These are phyloP conservation scores for Hypoxylon sp. DNA, from an alignment of 2,329 filamentous ascomycete species.

Conservation along the genomic window DNA sequence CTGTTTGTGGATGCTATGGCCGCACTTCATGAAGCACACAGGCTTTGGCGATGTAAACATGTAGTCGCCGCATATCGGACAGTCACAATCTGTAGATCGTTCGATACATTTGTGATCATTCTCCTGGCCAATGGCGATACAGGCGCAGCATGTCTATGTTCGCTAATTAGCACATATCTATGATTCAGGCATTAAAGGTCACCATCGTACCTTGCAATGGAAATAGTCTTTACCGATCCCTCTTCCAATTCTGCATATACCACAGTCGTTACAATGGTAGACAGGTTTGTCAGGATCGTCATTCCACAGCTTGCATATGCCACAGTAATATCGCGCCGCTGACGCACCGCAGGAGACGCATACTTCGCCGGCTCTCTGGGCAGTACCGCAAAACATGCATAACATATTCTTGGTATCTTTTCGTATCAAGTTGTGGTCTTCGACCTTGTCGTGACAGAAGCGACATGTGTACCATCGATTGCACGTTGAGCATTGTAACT, in stretches of 20 bases:
- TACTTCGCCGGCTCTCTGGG: slow-evolving; percentile 82
- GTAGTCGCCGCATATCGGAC: slow-evolving; percentile 95
- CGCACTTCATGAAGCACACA: slow-evolving; percentile 94
- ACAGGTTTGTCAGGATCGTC: slow-evolving; percentile 91
- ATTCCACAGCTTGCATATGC: slow-evolving; percentile 96
- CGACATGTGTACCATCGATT: slow-evolving; percentile 94
- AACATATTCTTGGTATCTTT: slow-evolving; percentile 94
- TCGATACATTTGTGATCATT: slow-evolving; percentile 93
- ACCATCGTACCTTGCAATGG: slow-evolving; percentile 84
- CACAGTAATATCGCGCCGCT: slow-evolving; percentile 91
- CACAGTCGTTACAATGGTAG: slow-evolving; percentile 96
- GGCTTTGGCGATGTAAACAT: slow-evolving; percentile 91
- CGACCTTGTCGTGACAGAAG: slow-evolving; percentile 88
- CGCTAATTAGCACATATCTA: slow-evolving; percentile 17
- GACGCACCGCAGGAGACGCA: slow-evolving; percentile 82
- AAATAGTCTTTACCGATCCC: slow-evolving; percentile 97
- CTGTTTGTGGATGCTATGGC: slow-evolving; percentile 91
- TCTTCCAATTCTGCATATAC: slow-evolving; percentile 90
- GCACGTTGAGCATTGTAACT: slow-evolving; percentile 92
- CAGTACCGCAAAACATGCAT: slow-evolving; percentile 92
- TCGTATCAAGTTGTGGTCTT: slow-evolving; percentile 83
- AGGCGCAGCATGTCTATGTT: slow-evolving; percentile 85
- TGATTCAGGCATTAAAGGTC: not conserved
- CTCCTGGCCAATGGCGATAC: slow-evolving; percentile 89
- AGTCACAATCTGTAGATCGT: slow-evolving; percentile 92